Evolutionary conservation across 164 flowering plant genomes (phyloP).

Genomic region (Saururus chinensis): DNA sequence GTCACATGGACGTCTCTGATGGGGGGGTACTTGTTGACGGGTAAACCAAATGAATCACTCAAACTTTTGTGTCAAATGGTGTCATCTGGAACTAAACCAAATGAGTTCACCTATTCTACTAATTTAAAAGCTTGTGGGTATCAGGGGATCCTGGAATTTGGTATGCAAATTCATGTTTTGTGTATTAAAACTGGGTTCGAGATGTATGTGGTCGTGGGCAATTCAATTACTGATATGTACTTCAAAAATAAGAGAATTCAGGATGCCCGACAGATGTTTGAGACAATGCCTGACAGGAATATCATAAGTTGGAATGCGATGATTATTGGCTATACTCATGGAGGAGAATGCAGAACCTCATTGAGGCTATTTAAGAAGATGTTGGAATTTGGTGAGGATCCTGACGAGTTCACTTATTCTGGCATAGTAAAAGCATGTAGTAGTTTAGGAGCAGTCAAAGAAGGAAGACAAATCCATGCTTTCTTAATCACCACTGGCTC

Average conservation of each 20-base stretch:
- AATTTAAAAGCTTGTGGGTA: conserved; percentile 17
- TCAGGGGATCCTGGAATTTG: conserved; percentile 25
- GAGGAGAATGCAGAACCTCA: conserved; percentile 28
- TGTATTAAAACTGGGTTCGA: conserved; percentile 51
- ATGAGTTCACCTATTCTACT: conserved; percentile 50
- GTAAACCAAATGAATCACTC: conserved; percentile 30
- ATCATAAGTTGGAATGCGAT: conserved; percentile 66
- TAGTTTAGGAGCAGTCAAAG: conserved; percentile 27
- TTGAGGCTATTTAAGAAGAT: conserved; percentile 32
- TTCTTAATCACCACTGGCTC: neutral
- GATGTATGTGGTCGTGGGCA: conserved; percentile 42
- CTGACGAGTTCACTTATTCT: conserved; percentile 60
- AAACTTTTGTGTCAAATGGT: conserved; percentile 38
- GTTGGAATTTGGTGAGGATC: conserved; percentile 36
- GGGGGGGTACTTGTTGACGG: conserved; percentile 43
- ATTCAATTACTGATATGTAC: conserved; percentile 70
- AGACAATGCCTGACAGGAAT: conserved; percentile 29
- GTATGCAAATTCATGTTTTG: conserved; percentile 51
- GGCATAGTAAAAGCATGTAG: conserved; percentile 59
- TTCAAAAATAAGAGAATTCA: conserved; percentile 43
- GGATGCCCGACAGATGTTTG: conserved; percentile 40
- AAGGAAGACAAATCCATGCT: conserved; percentile 57
- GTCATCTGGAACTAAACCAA: conserved; percentile 33
- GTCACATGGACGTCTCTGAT: conserved; percentile 84
- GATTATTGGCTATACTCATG: conserved; percentile 43